These are phyloP conservation scores for Vicia sativa DNA, from an alignment of 306 rosid species.

Conservation along the genomic window DNA sequence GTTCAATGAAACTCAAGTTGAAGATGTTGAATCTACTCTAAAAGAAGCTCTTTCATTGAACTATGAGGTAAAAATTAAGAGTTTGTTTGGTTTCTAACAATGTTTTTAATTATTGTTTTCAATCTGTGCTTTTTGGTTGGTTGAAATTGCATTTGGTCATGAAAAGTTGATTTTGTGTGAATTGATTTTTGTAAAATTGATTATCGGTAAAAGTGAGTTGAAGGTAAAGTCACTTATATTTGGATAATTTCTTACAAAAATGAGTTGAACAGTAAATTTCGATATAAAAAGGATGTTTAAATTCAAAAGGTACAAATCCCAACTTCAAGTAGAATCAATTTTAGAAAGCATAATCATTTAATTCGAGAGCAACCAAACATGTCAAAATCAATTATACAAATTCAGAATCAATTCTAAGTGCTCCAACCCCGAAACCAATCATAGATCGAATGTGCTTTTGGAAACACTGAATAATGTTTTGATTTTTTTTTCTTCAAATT, in stretches of 20 bases:
- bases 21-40: conserved; percentile 89
- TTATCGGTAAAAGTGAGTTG: too few relatives aligned
- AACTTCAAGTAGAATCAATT: too few relatives aligned
- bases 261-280: too few relatives aligned
- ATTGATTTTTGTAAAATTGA: too few relatives aligned
- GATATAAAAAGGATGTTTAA: too few relatives aligned
- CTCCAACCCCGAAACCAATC: not conserved
- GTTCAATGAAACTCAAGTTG: conserved; percentile 80
- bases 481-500: not conserved
- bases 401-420: too few relatives aligned
- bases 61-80: conserved; percentile 66
- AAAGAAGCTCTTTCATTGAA: conserved; percentile 91
- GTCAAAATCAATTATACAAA: too few relatives aligned
- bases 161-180: not conserved
- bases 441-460: not conserved
- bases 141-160: not conserved
- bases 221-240: too few relatives aligned
- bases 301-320: too few relatives aligned
- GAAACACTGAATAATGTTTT: not conserved
- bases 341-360: too few relatives aligned
- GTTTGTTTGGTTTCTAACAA: not conserved
- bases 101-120: not conserved
- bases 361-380: too few relatives aligned
- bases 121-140: not conserved
- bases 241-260: too few relatives aligned